Percentiles rank a stretch among this genome's conserved stretches.
Conservation (phyloP, 1,139 yeast genomes). For the Candida glucosophila region DNA sequence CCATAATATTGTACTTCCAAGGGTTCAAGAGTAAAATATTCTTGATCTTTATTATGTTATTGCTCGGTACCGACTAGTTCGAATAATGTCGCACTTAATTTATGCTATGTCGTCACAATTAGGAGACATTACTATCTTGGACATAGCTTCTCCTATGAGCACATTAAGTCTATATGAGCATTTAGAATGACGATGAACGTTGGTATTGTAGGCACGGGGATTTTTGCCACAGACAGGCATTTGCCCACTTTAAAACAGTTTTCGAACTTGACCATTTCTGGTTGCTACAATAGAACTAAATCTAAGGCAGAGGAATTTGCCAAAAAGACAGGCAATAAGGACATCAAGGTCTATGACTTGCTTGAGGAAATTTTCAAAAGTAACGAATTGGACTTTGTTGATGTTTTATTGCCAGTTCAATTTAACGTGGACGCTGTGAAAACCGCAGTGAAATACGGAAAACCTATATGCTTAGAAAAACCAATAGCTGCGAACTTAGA, state of each 20-base stretch:
- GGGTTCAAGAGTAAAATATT: too few species aligned
- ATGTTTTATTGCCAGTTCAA: conserved; percentile 82
- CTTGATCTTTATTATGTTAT: too few species aligned
- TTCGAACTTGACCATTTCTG: conserved; percentile 26
- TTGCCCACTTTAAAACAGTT: conserved; percentile 58
- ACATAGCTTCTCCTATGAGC: too few species aligned
- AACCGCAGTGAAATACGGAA: conserved; percentile 59
- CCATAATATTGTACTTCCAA: too few species aligned
- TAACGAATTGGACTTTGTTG: conserved; percentile 61
- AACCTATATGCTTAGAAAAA: conserved; percentile 77
- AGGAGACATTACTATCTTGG: too few species aligned
- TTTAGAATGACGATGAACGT: too few species aligned
- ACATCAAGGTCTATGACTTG: conserved; percentile 49
- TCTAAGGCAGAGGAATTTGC: conserved; percentile 79
- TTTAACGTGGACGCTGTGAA: conserved; percentile 59
- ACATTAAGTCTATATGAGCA: too few species aligned
- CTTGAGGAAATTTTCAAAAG: conserved; percentile 61
- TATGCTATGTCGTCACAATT: too few species aligned
- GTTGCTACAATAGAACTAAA: conserved; percentile 76
- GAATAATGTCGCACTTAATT: too few species aligned
- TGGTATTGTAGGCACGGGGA: conserved; percentile 86
- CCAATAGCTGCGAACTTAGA: conserved; percentile 82
- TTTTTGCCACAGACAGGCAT: conserved; percentile 79
- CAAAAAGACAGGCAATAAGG: conserved; percentile 43
- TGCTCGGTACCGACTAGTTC: too few species aligned